phyloP scores from a whole-genome alignment of 805 yeast species.

The Candida insectorum region DNA sequence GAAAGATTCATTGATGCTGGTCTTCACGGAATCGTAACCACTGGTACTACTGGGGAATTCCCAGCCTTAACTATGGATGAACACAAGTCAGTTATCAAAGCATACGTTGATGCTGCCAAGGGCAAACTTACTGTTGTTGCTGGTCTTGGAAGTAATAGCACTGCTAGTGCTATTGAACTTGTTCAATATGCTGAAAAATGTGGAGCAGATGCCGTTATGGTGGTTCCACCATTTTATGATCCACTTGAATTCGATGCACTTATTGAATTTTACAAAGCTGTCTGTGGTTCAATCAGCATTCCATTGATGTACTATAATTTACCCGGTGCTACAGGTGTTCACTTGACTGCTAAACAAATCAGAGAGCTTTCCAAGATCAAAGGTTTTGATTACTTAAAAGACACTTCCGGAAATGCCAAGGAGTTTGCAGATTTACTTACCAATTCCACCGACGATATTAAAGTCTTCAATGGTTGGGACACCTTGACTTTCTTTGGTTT shows the following conservation, averaged over 20 bases:
- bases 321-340: conserved; percentile 14
- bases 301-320: conserved; percentile 14
- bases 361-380: conserved; percentile 12
- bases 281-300: conserved; percentile 12
- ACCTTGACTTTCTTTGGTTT: conserved; percentile 13
- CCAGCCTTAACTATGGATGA: conserved; percentile 13
- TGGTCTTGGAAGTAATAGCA: conserved; percentile 14
- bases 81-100: conserved; percentile 12
- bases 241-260: conserved; percentile 12
- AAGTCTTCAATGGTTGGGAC: conserved; percentile 12
- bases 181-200: conserved; percentile 12
- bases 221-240: conserved; percentile 14
- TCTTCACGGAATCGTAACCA: conserved; percentile 12
- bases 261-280: conserved; percentile 11
- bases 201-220: conserved; percentile 14
- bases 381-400: conserved; percentile 13
- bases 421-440: conserved; percentile 13
- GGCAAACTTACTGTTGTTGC: conserved; percentile 13
- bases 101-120: conserved; percentile 12
- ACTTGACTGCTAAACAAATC: conserved; percentile 10
- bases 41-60: conserved; percentile 15
- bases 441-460: conserved; percentile 7
- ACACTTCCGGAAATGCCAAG: conserved; percentile 11
- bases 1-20: conserved; percentile 13
- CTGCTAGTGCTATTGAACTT: conserved; percentile 12